Percentiles rank a stretch among this genome's conserved stretches.
Conservation (phyloP, 2,329 filamentous ascomycete species). For the Neonectria sp. region DNA sequence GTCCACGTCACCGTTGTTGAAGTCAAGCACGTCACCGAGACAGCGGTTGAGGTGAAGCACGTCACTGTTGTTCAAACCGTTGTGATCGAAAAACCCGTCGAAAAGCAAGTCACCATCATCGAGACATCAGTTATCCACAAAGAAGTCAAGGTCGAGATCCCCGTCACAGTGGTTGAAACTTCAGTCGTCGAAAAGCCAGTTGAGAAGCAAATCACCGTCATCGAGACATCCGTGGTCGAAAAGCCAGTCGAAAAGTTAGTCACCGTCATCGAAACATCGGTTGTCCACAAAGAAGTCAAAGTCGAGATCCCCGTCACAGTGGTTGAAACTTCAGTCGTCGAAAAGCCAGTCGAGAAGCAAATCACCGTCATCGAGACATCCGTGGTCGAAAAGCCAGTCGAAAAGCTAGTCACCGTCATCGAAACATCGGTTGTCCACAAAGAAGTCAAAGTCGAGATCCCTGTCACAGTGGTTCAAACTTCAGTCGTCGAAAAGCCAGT, state of each 20-base stretch:
- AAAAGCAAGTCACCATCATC: not conserved
- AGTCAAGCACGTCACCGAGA: not conserved
- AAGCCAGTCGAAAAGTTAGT: not conserved
- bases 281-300: not conserved
- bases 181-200: conserved; percentile 3
- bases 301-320: not conserved
- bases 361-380: not conserved
- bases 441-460: not conserved
- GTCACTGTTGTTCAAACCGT: not conserved
- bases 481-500: conserved; percentile 3
- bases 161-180: not conserved
- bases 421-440: not conserved
- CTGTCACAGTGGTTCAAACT: not conserved
- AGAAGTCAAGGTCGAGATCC: not conserved
- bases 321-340: not conserved
- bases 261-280: not conserved
- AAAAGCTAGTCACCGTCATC: not conserved
- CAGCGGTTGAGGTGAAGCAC: not conserved
- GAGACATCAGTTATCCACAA: not conserved
- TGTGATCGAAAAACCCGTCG: not conserved
- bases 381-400: not conserved
- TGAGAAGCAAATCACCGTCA: not conserved
- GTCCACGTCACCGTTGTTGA: not conserved
- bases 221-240: not conserved
- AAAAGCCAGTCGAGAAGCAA: not conserved